A percentile compares a stretch with the other conserved stretches of the same genome.
Evolutionary conservation across 2,329 filamentous ascomycete genomes (phyloP).

Genomic region (Beauveria bassiana): DNA sequence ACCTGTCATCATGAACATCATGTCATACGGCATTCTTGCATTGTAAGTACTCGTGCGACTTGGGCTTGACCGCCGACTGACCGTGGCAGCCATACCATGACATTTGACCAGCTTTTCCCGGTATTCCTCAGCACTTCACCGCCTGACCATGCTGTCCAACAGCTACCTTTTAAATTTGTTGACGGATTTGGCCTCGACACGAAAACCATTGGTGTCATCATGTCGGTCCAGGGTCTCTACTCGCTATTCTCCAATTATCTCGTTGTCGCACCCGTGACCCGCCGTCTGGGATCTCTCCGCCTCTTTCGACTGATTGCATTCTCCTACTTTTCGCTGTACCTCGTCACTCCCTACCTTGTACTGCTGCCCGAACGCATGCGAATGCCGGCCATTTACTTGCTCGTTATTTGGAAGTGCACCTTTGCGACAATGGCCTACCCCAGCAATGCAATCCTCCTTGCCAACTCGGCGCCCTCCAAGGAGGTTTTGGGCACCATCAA

Average conservation of each 20-base stretch:
- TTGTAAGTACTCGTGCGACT: conserved; percentile 59
- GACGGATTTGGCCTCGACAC: conserved; percentile 80
- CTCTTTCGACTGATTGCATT: conserved; percentile 77
- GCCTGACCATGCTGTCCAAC: conserved; percentile 41
- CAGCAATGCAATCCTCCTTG: conserved; percentile 78
- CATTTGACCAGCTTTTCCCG: conserved; percentile 87
- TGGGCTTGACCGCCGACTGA: neutral
- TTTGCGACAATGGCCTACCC: conserved; percentile 89
- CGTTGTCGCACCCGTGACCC: conserved; percentile 71
- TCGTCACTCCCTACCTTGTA: conserved; percentile 81
- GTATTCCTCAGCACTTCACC: conserved; percentile 73
- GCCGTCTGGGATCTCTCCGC: conserved; percentile 66
- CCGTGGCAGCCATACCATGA: conserved; percentile 76
- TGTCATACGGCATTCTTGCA: conserved; percentile 85
- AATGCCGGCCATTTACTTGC: conserved; percentile 65
- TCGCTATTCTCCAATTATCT: conserved; percentile 81
- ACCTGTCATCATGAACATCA: conserved; percentile 78
- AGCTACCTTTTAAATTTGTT: conserved; percentile 79
- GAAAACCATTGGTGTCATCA: conserved; percentile 77
- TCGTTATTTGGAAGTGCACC: conserved; percentile 87
- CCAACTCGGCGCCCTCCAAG: conserved; percentile 78
- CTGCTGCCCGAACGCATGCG: conserved; percentile 67
- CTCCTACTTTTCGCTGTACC: conserved; percentile 80
- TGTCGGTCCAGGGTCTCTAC: conserved; percentile 82
- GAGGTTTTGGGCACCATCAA: conserved; percentile 87